Evolutionary conservation across 164 flowering plant genomes (phyloP), one percentile per base, ranked within the genome.

Genomic region (Umbellularia californica): DNA sequence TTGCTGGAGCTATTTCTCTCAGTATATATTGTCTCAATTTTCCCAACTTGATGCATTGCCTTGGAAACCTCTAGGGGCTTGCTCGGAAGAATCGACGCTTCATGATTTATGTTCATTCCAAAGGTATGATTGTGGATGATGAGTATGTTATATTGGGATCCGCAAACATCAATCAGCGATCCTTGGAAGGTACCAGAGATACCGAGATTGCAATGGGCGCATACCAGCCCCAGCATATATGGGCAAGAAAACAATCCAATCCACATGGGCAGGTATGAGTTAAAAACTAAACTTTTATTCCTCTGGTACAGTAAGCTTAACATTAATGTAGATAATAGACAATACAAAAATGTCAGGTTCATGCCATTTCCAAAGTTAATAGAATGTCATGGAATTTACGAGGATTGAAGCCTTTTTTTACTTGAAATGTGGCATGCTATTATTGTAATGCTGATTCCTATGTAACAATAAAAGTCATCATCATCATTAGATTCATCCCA

Each of bases 151-250:
- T 92, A 68, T n/a, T 92, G 78, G 95, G 95, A 9, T 91, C 93
- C 41, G 95, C 95, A 71, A 91, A 89, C 78, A 91, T 95, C 76
- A 95, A 95, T 70, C 99, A 95, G 77, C 90, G 98, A 0, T 95
- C 99, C 60, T 85, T 95, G 98, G 97, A 92, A 71, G 97, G 97
- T 30, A 88, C 93, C 3, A 86, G 95, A 82, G 97, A 92, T 78
- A 86, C 97, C 14, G 99, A 95, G 82, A 95, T 95, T 79, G 99
- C 99, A 64, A 95, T 93, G 99, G 98, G 99, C 73, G 92, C 96
- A 73, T 91, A 91, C 79, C 96, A 91, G 75, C 92, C 96, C 15
- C 78, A 77, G 17, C 83, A 95, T 83, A 95, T 98, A 5, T 91
- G 97, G 97, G 95, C 96, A 70, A 86, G 83, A 75, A 90, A 87